Conservation (phyloP, 306 rosid genomes). For the Pachyrhizus erosus region DNA sequence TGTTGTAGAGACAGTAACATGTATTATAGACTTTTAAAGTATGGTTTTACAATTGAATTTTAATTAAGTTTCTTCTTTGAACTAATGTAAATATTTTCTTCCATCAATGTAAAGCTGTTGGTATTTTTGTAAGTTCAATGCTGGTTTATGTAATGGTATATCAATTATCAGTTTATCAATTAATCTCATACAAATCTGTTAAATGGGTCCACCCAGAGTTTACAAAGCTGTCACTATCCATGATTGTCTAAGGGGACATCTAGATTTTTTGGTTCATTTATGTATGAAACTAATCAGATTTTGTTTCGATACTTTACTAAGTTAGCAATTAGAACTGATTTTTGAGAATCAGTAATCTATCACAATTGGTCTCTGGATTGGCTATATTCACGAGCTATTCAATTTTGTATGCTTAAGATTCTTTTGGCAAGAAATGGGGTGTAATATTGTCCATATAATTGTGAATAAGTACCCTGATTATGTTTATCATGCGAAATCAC, state of each 20-base stretch:
- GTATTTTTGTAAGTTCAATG: not conserved
- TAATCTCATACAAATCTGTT: not conserved
- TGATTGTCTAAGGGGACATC: not conserved
- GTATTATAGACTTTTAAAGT: not conserved
- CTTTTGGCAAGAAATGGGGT: constrained; percentile 15
- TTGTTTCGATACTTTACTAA: constrained; percentile 19
- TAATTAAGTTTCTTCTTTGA: not conserved
- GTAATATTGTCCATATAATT: not conserved
- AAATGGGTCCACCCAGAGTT: not conserved
- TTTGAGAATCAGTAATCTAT: constrained; percentile 12
- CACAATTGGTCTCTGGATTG: constrained; percentile 6
- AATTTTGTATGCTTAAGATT: not conserved
- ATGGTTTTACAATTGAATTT: not conserved
- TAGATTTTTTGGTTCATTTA: not conserved
- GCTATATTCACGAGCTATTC: not conserved
- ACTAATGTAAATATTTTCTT: not conserved
- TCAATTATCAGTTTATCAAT: no score
- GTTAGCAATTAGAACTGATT: not conserved
- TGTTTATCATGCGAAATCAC: not conserved
- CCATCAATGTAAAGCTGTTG: not conserved
- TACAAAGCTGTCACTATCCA: not conserved
- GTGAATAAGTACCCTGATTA: not conserved
- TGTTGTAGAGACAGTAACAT: not conserved
- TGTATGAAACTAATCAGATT: not conserved
- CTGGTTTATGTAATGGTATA: not conserved